Percentiles rank a stretch among this genome's conserved stretches.
These are phyloP conservation scores for Irpex sp. DNA, from an alignment of 1,284 basidiomycete genomes.

Conservation along the genomic window DNA sequence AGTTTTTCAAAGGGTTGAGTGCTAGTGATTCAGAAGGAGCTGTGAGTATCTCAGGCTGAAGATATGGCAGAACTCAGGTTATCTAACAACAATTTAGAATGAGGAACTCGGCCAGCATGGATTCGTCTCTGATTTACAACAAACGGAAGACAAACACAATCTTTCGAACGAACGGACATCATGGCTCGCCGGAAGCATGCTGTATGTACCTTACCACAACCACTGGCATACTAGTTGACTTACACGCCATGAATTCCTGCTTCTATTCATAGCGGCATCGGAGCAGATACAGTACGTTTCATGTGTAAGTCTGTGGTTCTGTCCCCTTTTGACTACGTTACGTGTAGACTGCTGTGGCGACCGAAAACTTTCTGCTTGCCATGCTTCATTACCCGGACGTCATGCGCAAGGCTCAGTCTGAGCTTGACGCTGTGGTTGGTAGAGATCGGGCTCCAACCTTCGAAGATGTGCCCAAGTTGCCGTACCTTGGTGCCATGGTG, in stretches of 20 bases:
- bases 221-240: too few species aligned
- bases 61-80: neutral
- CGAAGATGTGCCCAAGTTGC: neutral
- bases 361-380: neutral
- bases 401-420: conserved; percentile 3
- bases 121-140: neutral
- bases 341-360: neutral
- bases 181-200: neutral
- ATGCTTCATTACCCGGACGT: conserved; percentile 4
- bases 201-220: neutral
- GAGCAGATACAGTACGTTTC: neutral
- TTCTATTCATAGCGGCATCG: neutral
- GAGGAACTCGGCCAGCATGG: neutral
- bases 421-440: conserved; percentile 2
- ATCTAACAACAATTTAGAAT: neutral
- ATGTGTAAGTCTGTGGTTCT: neutral
- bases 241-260: neutral
- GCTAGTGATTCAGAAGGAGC: neutral
- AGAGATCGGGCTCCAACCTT: neutral
- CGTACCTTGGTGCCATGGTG: conserved; percentile 4
- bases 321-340: neutral
- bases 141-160: neutral
- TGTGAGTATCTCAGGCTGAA: neutral
- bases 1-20: conserved; percentile 4
- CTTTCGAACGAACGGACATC: neutral